Evolutionary conservation across 2,329 filamentous ascomycete genomes (phyloP).

Genomic region (Shiraia sp.): DNA sequence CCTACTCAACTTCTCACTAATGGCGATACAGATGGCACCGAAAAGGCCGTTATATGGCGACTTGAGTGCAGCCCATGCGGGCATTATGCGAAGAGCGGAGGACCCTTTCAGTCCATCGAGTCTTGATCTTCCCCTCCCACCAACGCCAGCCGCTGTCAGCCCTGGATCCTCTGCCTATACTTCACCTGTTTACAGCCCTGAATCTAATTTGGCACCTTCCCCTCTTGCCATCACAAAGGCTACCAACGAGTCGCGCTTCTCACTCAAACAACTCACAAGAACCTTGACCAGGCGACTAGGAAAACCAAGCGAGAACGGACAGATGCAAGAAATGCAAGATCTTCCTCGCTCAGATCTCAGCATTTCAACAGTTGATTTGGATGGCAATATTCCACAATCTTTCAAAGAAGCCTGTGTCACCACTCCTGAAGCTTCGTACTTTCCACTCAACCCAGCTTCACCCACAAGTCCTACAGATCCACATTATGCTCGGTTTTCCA

Average conservation of each 20-base stretch:
- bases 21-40: constrained; percentile 33
- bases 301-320: constrained; percentile 13
- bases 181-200: constrained; percentile 29
- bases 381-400: constrained; percentile 23
- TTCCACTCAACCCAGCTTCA: constrained; percentile 20
- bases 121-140: constrained; percentile 25
- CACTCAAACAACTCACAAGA: constrained; percentile 35
- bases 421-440: constrained; percentile 19
- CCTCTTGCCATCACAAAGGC: constrained; percentile 21
- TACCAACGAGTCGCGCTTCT: constrained; percentile 33
- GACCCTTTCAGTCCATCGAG: constrained; percentile 15
- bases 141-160: constrained; percentile 30
- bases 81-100: constrained; percentile 28
- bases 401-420: constrained; percentile 22
- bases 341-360: constrained; percentile 14
- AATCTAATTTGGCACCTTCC: constrained; percentile 24
- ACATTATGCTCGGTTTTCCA: constrained; percentile 3
- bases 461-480: constrained; percentile 21
- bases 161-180: constrained; percentile 33
- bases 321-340: constrained; percentile 30
- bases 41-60: constrained; percentile 36
- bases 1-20: constrained; percentile 3
- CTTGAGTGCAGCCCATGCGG: constrained; percentile 32
- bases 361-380: constrained; percentile 13
- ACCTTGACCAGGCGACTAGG: constrained; percentile 31